Percentiles rank a stretch among this genome's conserved stretches.
Conservation (phyloP, 257 asterid genomes). For the Ophiorrhiza pumila region DNA sequence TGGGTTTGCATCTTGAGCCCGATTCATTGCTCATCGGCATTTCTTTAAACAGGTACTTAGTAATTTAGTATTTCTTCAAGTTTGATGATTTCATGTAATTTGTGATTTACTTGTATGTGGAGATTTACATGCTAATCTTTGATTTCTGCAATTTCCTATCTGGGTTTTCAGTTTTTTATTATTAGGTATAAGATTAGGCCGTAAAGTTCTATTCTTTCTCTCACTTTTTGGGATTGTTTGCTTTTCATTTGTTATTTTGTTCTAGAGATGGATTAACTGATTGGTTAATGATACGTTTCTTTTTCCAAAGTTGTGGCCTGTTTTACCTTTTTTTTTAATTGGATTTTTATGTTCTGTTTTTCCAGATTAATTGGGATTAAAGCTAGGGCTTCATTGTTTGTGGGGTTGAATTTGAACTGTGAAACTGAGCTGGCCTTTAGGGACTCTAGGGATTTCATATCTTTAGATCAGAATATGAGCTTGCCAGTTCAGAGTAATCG, state of each 20-base stretch:
- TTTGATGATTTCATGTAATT: neutral
- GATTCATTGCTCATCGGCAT: neutral
- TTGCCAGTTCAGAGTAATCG: slow-evolving; percentile 50
- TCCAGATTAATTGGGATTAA: slow-evolving; percentile 2
- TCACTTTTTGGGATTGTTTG: neutral
- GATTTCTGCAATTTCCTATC: neutral
- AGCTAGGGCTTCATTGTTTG: slow-evolving; percentile 14
- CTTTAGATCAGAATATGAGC: slow-evolving; percentile 71
- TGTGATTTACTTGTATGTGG: neutral
- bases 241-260: neutral
- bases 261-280: neutral
- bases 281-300: neutral
- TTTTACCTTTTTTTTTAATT: neutral
- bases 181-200: neutral
- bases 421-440: slow-evolving; percentile 23
- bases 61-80: neutral
- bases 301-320: neutral
- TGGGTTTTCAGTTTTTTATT: neutral
- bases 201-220: neutral
- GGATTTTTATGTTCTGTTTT: neutral
- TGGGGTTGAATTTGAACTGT: slow-evolving; percentile 6
- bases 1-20: neutral
- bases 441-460: slow-evolving; percentile 24
- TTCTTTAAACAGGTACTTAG: slow-evolving; percentile 19
- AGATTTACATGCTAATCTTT: neutral